Evolutionary conservation across 768 basidiomycete species (phyloP).

Genomic region (Hygrophorus pudorinus): DNA sequence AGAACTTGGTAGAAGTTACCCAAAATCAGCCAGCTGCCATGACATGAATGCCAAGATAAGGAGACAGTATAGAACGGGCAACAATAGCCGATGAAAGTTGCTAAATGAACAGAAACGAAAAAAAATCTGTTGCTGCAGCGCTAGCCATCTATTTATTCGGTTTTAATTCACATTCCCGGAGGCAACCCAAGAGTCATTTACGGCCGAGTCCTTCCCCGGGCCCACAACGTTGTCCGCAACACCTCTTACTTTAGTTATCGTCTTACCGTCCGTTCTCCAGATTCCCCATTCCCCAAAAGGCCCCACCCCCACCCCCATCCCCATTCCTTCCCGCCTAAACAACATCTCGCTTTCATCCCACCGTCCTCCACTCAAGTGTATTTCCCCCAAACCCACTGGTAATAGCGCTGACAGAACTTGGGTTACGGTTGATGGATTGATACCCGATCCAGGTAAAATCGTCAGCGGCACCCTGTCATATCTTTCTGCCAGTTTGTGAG

Average conservation of each 20-base stretch:
- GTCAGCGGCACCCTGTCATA: conserved; percentile 29
- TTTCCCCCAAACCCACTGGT: conserved; percentile 49
- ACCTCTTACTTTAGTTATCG: conserved; percentile 48
- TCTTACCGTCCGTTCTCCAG: conserved; percentile 52
- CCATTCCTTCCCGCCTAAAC: conserved; percentile 48
- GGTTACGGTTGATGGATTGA: conserved; percentile 48
- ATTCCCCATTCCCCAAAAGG: conserved; percentile 51
- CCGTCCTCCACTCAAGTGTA: conserved; percentile 66
- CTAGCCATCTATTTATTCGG: no score
- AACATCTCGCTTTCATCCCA: conserved; percentile 49
- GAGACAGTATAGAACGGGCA: no score
- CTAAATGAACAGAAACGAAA: no score
- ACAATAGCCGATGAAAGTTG: no score
- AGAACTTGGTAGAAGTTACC: no score
- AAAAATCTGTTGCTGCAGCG: no score
- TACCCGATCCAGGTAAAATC: conserved; percentile 71
- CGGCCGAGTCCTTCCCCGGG: no score
- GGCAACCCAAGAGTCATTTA: no score
- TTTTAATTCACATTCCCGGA: no score
- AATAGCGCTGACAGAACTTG: conserved; percentile 39
- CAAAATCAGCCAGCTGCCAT: no score
- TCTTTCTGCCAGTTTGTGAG: conserved; percentile 24
- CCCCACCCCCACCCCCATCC: conserved; percentile 49
- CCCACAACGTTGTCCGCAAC: no score
- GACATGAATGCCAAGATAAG: no score